Evolutionary conservation across 2,329 filamentous ascomycete species (phyloP).

Genomic region (Scorias spongiosa): DNA sequence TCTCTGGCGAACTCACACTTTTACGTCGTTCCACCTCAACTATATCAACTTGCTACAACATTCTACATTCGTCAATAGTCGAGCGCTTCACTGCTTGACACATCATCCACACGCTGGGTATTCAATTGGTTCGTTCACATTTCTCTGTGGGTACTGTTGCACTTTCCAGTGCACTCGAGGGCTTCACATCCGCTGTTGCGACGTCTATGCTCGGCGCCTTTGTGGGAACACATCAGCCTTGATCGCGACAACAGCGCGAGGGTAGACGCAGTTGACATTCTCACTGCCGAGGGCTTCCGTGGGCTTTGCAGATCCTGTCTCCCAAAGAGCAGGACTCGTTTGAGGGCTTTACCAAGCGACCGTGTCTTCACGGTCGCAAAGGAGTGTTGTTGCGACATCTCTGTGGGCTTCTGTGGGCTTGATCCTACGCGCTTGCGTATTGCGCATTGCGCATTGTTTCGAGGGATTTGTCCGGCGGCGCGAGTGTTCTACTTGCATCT

Average conservation of each 20-base stretch:
- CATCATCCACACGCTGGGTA: not conserved
- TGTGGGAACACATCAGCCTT: constrained; percentile 38
- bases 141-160: not conserved
- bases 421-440: constrained; percentile 15
- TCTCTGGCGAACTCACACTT: too few relatives aligned
- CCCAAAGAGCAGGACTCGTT: constrained; percentile 7
- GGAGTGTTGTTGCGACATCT: constrained; percentile 5
- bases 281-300: not conserved
- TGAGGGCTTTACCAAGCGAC: constrained; percentile 19
- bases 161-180: not conserved
- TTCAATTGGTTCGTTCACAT: not conserved
- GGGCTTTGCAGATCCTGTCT: constrained; percentile 1
- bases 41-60: not conserved
- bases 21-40: too few relatives aligned
- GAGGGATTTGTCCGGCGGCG: not conserved
- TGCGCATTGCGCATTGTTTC: constrained; percentile 11
- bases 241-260: constrained; percentile 30
- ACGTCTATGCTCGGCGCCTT: constrained; percentile 13
- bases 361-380: constrained; percentile 4
- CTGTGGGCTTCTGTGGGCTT: constrained; percentile 22
- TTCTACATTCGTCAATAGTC: not conserved
- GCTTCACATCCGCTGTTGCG: not conserved
- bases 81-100: not conserved
- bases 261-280: not conserved
- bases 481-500: constrained; percentile 14